Evolutionary conservation across 2,329 filamentous ascomycete species (phyloP).

Genomic region (Talaromyces sp.): DNA sequence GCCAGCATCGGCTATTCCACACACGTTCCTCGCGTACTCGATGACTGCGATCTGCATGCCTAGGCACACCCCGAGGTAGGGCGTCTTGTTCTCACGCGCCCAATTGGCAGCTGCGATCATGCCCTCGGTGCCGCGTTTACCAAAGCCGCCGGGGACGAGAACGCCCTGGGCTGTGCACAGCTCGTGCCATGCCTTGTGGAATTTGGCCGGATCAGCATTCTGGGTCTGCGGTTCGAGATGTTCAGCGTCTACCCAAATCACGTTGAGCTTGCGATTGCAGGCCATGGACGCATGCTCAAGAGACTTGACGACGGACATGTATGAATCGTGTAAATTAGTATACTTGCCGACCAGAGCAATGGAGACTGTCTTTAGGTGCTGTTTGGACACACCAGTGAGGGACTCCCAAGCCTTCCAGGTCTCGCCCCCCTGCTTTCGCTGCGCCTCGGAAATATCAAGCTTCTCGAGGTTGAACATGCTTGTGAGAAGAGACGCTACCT

Average conservation of each 20-base stretch:
- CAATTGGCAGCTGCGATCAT: conserved; percentile 87
- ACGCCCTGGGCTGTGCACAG: conserved; percentile 62
- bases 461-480: conserved; percentile 63
- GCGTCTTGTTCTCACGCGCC: conserved; percentile 75
- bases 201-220: conserved; percentile 63
- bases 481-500: conserved; percentile 64
- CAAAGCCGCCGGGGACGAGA: conserved; percentile 69
- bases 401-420: conserved; percentile 77
- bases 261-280: conserved; percentile 71
- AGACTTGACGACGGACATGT: conserved; percentile 77
- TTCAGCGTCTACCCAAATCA: conserved; percentile 81
- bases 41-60: conserved; percentile 93
- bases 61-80: conserved; percentile 85
- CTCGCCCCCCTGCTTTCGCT: conserved; percentile 58
- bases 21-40: conserved; percentile 75
- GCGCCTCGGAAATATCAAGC: conserved; percentile 48
- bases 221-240: conserved; percentile 68
- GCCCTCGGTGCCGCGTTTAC: conserved; percentile 74
- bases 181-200: conserved; percentile 39
- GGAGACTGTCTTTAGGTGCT: conserved; percentile 58
- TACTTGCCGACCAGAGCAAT: conserved; percentile 96
- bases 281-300: conserved; percentile 90
- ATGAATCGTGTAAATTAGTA: conserved; percentile 75
- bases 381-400: conserved; percentile 60
- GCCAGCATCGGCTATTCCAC: conserved; percentile 53